Base-by-base conservation (phyloP, 371 early-diverging fungal genomes). In the Mucor racemosus region DNA sequence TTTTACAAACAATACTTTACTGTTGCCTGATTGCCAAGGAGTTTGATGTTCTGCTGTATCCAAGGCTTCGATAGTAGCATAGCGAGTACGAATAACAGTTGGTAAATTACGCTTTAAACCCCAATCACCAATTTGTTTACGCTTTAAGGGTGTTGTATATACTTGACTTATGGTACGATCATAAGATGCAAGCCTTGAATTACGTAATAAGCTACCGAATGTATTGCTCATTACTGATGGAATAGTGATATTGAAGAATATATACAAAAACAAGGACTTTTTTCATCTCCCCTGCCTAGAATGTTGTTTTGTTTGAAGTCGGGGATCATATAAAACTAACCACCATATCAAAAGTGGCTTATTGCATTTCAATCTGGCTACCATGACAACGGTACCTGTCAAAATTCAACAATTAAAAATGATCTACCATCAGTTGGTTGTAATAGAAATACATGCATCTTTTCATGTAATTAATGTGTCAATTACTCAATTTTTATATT, bases 31-130 rank as follows among this genome's bases (percentile, higher is more conserved):
- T 50, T 85, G 78, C 81, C 90, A 91, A n/a, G 88, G 88, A 1
- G 88, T 89, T 62, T 90, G 89, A 74, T 90, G 91, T 68, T 92
- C 92, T 34, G 80, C 74, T 13, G 92, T 90, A 65, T 93, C 94
- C 36, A 92, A 78, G n/a, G 80, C 78, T 36, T 77, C 71, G 17
- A 93, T 77, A 19, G 86, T 85, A 50, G 89, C 80, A 60, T 79
- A 71, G 33, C 80, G 80, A 17, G 92, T 88, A 40, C 85, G 78
- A 60, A 91, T 79, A 34, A 86, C 85, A 21, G 78, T 81, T 15
- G 94, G 92, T 57, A 93, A 71, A 61, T 84, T 83, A 36, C 92
- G 90, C 74, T 93, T 93, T 71, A 93, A 62, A 17, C 94, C 94
- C 92, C 92, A 93, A 67, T 92, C 90, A 36, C 90, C 91, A n/a